Evolutionary conservation across 495 filamentous ascomycete species (phyloP), one percentile per base, ranked within the genome.

Genomic region (Lepidopterella palustris): DNA sequence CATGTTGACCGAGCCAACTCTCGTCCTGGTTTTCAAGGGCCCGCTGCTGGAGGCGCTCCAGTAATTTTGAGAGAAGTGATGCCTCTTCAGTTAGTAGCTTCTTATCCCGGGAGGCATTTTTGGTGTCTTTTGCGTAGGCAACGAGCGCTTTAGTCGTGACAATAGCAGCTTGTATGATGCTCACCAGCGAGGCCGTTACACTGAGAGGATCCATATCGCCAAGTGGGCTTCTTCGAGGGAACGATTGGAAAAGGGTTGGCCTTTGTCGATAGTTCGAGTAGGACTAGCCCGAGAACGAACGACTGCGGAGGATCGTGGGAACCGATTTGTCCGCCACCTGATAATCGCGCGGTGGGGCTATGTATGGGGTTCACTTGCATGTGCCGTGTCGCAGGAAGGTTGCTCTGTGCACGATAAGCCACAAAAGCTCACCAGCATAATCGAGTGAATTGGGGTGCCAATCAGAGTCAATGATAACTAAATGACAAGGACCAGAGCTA

Each of bases 111-210:
- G 55, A 27, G 0, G 56, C 60, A 52, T 54, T 1, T 20, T 32
- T 20, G 2, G 57, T 48, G 25, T 39, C 49, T 15, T 60, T 11
- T 5, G 45, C 47, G 28, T 45, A 53, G 8, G 24, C 40, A n/a
- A 48, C 49, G 13, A 63, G 13, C 35, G 47, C 45, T 28, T 24
- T 53, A 42, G 57, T 60, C 1, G 57, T 63, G 15, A 39, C 32
- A 39, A 39, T 39, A 6, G 32, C 32, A 15, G 32, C 32, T 39
- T 39, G 32, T 15, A 39, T 6, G 32, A 39, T 39, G 32, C 32
- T 39, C 8, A 39, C 32, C 15, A 39, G 8, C 15, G 32, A 39
- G 8, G 32, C 32, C 32, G 32, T 39, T 39, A 39, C 15, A 39
- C 32, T 39, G 32, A 39, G 32, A 39, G 32, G 32, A 39, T 39